Evolutionary conservation across 208 protist species (phyloP).

Genomic region (Endotrypanum monterogeii): DNA sequence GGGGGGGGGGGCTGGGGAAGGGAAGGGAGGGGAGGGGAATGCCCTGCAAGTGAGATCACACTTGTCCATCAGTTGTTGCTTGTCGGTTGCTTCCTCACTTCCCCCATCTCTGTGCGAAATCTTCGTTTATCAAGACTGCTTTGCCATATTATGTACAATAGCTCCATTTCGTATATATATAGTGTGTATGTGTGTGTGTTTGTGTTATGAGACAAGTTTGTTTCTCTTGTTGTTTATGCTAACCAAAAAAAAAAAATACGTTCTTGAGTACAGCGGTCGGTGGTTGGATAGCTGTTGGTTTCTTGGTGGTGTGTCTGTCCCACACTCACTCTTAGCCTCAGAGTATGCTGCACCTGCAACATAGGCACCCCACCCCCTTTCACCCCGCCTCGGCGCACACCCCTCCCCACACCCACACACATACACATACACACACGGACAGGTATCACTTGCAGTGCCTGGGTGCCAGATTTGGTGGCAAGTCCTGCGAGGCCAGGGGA

Average conservation of each 20-base stretch:
- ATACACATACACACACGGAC: neutral
- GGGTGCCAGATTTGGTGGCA: neutral
- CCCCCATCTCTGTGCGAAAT: neutral
- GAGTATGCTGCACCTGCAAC: too few relatives aligned
- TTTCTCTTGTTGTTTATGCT: neutral
- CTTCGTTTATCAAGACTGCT: neutral
- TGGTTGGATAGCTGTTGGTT: too few relatives aligned
- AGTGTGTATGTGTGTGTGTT: neutral
- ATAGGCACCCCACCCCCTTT: too few relatives aligned
- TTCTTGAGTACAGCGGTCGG: neutral
- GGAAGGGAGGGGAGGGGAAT: neutral
- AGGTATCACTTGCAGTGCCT: neutral
- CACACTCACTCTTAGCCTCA: neutral
- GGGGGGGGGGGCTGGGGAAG: neutral
- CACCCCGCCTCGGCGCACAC: too few relatives aligned
- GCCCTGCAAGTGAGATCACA: neutral
- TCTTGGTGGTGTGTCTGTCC: neutral
- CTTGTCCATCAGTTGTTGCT: neutral
- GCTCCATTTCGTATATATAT: neutral
- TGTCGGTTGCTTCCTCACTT: neutral
- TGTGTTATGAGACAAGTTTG: neutral
- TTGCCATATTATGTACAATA: conserved; percentile 1
- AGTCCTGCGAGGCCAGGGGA: neutral
- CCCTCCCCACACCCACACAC: neutral
- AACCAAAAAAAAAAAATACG: neutral